Conservation (phyloP, 305 asterid genomes). For the Salvia sclarea region DNA sequence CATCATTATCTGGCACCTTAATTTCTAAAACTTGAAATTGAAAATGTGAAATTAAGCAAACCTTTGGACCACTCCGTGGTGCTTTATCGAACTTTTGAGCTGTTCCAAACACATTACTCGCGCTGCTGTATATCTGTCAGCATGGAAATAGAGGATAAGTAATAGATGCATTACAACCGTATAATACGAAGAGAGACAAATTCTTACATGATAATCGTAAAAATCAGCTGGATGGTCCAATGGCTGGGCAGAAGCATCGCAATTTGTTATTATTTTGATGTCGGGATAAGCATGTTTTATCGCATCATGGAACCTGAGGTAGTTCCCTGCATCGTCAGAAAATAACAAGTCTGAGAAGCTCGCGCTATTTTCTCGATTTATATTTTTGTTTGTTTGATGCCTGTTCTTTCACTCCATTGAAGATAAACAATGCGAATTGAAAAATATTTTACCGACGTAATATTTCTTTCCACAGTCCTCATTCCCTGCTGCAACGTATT, state of each 20-base stretch:
- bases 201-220: conserved; percentile 84
- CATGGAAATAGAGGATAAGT: conserved; percentile 29
- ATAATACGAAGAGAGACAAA: conserved; percentile 3
- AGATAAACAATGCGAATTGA: conserved; percentile 4
- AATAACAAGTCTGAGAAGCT: not conserved
- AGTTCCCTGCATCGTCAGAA: conserved; percentile 65
- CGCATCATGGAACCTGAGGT: conserved; percentile 77
- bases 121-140: conserved; percentile 63
- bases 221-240: conserved; percentile 92
- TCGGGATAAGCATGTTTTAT: conserved; percentile 69
- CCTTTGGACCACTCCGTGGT: conserved; percentile 90
- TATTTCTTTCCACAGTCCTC: conserved; percentile 87
- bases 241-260: conserved; percentile 67
- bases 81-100: conserved; percentile 58
- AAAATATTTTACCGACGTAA: conserved; percentile 58
- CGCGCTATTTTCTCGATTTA: not conserved
- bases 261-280: conserved; percentile 80
- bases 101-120: conserved; percentile 55
- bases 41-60: conserved; percentile 35
- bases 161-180: not conserved
- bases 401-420: not conserved
- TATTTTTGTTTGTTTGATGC: not conserved
- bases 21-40: conserved; percentile 15
- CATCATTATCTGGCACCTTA: not conserved
- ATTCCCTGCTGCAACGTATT: conserved; percentile 90